Conservation (phyloP, 139 green algal genomes). For the Chlamydomonas incerta region DNA sequence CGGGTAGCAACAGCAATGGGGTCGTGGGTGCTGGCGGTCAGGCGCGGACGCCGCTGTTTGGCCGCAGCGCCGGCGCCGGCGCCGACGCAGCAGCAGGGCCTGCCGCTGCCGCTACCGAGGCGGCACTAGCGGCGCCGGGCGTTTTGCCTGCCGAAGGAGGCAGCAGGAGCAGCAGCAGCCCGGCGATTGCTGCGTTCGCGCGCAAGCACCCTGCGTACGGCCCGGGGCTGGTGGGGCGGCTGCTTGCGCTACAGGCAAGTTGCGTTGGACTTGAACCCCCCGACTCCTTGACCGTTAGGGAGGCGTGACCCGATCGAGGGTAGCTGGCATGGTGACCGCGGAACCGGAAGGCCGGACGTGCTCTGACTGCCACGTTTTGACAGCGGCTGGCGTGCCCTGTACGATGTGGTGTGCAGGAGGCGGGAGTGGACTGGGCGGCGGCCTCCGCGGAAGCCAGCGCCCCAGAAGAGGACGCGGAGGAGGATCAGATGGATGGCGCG, state of each 20-base stretch:
- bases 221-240: conserved; percentile 40
- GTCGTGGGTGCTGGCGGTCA: not conserved
- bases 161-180: conserved; percentile 14
- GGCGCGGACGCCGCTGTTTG: too few relatives aligned
- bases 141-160: too few relatives aligned
- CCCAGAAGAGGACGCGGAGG: too few relatives aligned
- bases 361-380: too few relatives aligned
- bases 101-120: not conserved
- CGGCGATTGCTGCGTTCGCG: not conserved
- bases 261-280: not conserved
- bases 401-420: not conserved
- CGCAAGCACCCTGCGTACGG: conserved; percentile 27
- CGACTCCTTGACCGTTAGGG: not conserved
- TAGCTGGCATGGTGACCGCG: too few relatives aligned
- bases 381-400: too few relatives aligned
- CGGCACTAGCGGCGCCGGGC: too few relatives aligned
- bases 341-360: too few relatives aligned
- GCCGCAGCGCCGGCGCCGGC: not conserved
- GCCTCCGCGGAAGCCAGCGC: not conserved
- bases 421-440: conserved; percentile 13
- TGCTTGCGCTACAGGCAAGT: conserved; percentile 37
- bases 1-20: too few relatives aligned
- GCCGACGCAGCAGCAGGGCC: not conserved
- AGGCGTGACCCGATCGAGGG: too few relatives aligned
- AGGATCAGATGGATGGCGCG: not conserved